These are phyloP conservation scores for Colletotrichum camelliae DNA, from an alignment of 2,329 filamentous ascomycete species.

Conservation along the genomic window DNA sequence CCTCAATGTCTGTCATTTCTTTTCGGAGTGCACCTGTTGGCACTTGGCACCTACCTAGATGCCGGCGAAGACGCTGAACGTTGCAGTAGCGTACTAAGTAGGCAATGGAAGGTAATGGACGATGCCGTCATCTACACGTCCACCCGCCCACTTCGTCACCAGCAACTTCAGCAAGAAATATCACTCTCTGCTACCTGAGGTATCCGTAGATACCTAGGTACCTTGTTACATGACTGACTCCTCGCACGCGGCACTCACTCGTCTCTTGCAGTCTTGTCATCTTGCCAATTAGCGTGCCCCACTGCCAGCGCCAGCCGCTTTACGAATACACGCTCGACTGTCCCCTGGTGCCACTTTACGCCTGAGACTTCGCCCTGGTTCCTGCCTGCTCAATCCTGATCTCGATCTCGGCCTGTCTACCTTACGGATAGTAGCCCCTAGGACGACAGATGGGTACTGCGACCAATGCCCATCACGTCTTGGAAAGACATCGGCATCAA, in stretches of 20 bases:
- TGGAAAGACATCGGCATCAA: neutral
- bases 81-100: no score
- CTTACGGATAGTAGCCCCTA: neutral
- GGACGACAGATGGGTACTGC: neutral
- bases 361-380: neutral
- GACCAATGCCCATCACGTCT: neutral
- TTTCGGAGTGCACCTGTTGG: neutral
- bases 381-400: neutral
- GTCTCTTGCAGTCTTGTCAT: neutral
- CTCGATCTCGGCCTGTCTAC: neutral
- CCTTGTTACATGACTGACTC: neutral
- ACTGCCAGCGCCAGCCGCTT: neutral
- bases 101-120: neutral
- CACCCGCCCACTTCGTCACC: neutral
- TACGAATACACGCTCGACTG: neutral
- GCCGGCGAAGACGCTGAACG: neutral
- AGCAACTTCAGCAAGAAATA: neutral
- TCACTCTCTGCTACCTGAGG: neutral
- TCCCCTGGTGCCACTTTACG: neutral
- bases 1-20: neutral
- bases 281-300: neutral
- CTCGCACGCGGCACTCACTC: neutral
- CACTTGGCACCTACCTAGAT: neutral
- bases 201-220: no score
- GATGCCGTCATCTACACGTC: conserved; percentile 13